Base-by-base conservation (phyloP, 2,329 filamentous ascomycete species). In the Myotisia sp. region DNA sequence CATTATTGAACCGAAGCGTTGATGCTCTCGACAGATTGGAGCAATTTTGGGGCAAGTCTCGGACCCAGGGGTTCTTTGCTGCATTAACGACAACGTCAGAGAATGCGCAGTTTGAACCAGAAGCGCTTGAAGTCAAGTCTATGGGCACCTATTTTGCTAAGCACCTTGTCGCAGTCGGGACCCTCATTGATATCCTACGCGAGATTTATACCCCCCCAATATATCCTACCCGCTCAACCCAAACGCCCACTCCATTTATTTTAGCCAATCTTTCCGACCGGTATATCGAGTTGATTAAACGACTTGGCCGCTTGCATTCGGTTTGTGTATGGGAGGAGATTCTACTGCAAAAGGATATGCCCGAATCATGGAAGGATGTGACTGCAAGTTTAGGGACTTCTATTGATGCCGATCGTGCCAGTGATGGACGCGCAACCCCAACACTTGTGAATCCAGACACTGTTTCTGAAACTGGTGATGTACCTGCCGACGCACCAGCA, bases 311-410 rank as follows among this genome's bases (percentile, higher is more conserved):
- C 16, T 62, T 98, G 10, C 70, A 94, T 43, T 72, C 80, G 26
- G 77, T 78, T 34, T 80, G 84, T 39, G 68, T 92, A n/a, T 78
- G 77, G 55, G 87, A 98, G 55, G 81, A 92, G 44, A 79, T 86
- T 22, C 63, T 77, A 1, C 64, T 94, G 28, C 71, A 79, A 43
- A 76, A 73, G 33, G 67, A 71, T 34, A 77, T 93, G 31, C 84
- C 87, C 1, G 68, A 75, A 26, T 49, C 58, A 12, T 70, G 66
- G 66, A 60, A 65, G 42, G 56, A 62, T 40, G 56, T 60, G 18
- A 63, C 61, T 19, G 57, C 61, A 45, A 52, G 57, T 33, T 58
- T 58, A 22, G 47, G 52, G 17, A 52, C 54, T 29, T n/a, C 38
- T 14, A 44, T 52, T 18, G 51, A 49, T 22, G 46, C 54, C 28